These are phyloP conservation scores for Dactylis glomerata DNA, from an alignment of 176 grass and related monocot genomes.

Conservation along the genomic window DNA sequence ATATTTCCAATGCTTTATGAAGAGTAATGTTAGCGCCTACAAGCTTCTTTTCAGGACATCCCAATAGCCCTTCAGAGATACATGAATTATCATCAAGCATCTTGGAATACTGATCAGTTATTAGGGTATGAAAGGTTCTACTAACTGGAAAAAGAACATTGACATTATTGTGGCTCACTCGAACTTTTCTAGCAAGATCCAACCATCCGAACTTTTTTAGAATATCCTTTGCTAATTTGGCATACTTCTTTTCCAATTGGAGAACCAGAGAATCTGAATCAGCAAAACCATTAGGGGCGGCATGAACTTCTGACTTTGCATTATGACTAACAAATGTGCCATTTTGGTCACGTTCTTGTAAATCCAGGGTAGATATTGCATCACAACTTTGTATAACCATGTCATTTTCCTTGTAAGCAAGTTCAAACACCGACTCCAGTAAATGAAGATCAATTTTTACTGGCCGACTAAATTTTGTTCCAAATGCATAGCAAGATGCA, in stretches of 20 bases:
- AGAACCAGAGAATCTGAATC: slow-evolving; percentile 43
- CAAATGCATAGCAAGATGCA: slow-evolving; percentile 97
- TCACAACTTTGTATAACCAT: neutral
- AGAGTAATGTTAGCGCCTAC: slow-evolving; percentile 26
- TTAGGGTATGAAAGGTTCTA: slow-evolving; percentile 43
- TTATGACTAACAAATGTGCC: neutral
- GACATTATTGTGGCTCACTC: slow-evolving; percentile 49
- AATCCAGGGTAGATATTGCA: neutral
- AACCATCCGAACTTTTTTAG: slow-evolving; percentile 83
- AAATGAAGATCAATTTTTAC: slow-evolving; percentile 72
- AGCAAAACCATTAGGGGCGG: neutral
- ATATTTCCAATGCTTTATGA: slow-evolving; percentile 46
- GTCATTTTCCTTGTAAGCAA: slow-evolving; percentile 9
- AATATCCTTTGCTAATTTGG: slow-evolving; percentile 80
- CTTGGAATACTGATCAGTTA: slow-evolving; percentile 36
- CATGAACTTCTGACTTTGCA: slow-evolving; percentile 17
- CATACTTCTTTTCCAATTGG: slow-evolving; percentile 70
- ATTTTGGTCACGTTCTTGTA: slow-evolving; percentile 20
- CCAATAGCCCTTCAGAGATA: slow-evolving; percentile 22
- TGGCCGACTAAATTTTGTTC: slow-evolving; percentile 78
- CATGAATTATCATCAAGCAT: slow-evolving; percentile 26
- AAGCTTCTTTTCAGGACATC: slow-evolving; percentile 36
- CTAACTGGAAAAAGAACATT: slow-evolving; percentile 69
- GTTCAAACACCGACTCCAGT: slow-evolving; percentile 40
- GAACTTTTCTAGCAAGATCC: slow-evolving; percentile 88